These are phyloP conservation scores for Lentinula edodes DNA, from an alignment of 768 basidiomycete genomes.

Conservation along the genomic window DNA sequence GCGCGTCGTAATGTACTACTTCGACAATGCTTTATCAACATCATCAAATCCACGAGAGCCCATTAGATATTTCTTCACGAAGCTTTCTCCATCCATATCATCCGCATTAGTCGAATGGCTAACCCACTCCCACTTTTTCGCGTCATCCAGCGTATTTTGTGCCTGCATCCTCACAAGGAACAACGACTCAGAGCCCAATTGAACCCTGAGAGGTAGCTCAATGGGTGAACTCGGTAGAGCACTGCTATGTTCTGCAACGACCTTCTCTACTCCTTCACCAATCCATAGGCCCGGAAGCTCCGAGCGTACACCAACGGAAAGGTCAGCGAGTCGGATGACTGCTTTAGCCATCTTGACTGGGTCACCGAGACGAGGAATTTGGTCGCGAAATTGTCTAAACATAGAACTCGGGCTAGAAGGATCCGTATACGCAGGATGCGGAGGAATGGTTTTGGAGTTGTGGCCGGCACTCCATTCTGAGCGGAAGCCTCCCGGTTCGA, in stretches of 20 bases:
- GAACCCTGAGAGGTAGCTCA: slow-evolving; percentile 19
- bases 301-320: neutral
- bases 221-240: neutral
- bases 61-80: slow-evolving; percentile 5
- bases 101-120: slow-evolving; percentile 6
- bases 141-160: slow-evolving; percentile 1
- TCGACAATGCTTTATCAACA: neutral
- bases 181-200: slow-evolving; percentile 17
- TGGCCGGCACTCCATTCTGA: slow-evolving; percentile 15
- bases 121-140: slow-evolving; percentile 1
- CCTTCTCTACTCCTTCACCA: neutral
- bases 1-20: too few species aligned
- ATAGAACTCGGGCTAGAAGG: slow-evolving; percentile 8
- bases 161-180: slow-evolving; percentile 12
- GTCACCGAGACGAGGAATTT: slow-evolving; percentile 11
- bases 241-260: neutral
- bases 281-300: neutral
- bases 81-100: slow-evolving; percentile 9
- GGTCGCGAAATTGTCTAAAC: neutral
- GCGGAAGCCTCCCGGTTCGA: slow-evolving; percentile 20
- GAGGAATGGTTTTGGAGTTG: slow-evolving; percentile 12
- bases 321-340: slow-evolving; percentile 9
- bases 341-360: slow-evolving; percentile 15
- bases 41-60: slow-evolving; percentile 5
- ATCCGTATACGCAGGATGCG: slow-evolving; percentile 18